Conservation (phyloP, 108 stramenopile species). For the Bacterosira constricta region DNA sequence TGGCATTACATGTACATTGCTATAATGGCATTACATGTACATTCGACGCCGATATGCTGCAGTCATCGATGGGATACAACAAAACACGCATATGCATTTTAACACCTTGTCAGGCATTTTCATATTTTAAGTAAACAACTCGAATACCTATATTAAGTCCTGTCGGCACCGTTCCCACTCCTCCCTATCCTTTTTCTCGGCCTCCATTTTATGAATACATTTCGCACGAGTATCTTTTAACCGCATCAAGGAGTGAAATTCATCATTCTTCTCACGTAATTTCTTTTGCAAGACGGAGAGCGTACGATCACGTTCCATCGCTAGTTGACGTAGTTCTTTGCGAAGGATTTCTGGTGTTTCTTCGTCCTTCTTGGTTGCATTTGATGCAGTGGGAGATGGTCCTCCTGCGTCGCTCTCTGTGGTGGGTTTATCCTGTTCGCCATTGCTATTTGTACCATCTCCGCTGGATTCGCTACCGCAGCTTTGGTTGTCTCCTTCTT, state of each 20-base stretch:
- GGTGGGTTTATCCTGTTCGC: neutral
- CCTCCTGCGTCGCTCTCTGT: neutral
- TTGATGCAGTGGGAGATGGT: neutral
- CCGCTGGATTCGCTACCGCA: neutral
- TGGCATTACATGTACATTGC: no score
- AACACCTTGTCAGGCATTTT: no score
- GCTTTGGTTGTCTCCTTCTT: neutral
- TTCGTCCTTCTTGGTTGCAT: neutral
- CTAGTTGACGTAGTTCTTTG: conserved; percentile 28
- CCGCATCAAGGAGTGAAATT: conserved; percentile 24
- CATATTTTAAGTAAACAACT: neutral
- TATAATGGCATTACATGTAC: no score
- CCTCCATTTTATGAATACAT: conserved; percentile 27
- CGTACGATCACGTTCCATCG: conserved; percentile 31
- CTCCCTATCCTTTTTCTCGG: conserved; percentile 40
- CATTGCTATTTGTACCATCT: neutral
- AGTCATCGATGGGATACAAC: no score
- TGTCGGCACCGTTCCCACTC: conserved; percentile 34
- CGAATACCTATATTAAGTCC: conserved; percentile 4
- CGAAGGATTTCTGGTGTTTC: conserved; percentile 27
- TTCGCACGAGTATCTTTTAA: conserved; percentile 16
- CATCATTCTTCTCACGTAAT: conserved; percentile 43
- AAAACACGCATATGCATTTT: no score
- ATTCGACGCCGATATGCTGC: no score
- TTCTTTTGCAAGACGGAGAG: conserved; percentile 34